Percentiles rank a stretch among this genome's conserved stretches.
Evolutionary conservation across 2,329 filamentous ascomycete species (phyloP).

Genomic region (Diplocarpon mali): DNA sequence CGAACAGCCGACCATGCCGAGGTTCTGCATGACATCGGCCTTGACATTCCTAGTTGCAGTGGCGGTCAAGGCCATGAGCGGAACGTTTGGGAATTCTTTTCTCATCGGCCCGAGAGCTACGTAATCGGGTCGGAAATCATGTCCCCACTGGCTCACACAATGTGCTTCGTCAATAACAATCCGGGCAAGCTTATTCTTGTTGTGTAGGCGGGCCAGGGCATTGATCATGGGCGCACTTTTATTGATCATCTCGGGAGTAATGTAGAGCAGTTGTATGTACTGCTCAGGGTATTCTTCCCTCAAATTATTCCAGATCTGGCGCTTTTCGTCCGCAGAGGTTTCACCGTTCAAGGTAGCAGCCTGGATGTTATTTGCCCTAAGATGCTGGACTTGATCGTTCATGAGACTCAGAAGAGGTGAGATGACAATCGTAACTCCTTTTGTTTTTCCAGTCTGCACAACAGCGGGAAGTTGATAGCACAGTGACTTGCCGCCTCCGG

Average conservation of each 20-base stretch:
- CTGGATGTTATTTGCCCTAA: slow-evolving; percentile 62
- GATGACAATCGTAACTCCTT: slow-evolving; percentile 85
- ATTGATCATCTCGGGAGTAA: slow-evolving; percentile 93
- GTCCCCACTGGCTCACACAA: slow-evolving; percentile 98
- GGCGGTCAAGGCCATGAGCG: slow-evolving; percentile 88
- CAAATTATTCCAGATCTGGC: slow-evolving; percentile 53
- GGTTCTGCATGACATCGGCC: slow-evolving; percentile 79
- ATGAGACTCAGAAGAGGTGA: slow-evolving; percentile 91
- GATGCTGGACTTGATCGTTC: slow-evolving; percentile 89
- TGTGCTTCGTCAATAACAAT: slow-evolving; percentile 98
- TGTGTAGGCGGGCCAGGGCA: slow-evolving; percentile 57
- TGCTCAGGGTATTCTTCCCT: slow-evolving; percentile 57
- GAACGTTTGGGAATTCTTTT: slow-evolving; percentile 61
- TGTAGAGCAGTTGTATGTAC: slow-evolving; percentile 77
- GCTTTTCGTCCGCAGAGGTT: slow-evolving; percentile 49
- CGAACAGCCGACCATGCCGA: slow-evolving; percentile 67
- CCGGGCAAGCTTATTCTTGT: slow-evolving; percentile 63
- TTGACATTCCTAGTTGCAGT: slow-evolving; percentile 93
- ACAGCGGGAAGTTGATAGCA: slow-evolving; percentile 94
- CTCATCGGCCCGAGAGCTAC: slow-evolving; percentile 72
- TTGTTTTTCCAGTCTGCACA: slow-evolving; percentile 67
- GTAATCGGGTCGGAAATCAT: slow-evolving; percentile 95
- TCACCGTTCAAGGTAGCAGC: slow-evolving; percentile 78
- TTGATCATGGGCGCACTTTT: slow-evolving; percentile 62
- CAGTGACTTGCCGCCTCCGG: slow-evolving; percentile 89